A percentile compares a stretch with the other conserved stretches of the same genome.
Evolutionary conservation across 2,329 filamentous ascomycete genomes (phyloP).

Genomic region (Elsinoe perseae): DNA sequence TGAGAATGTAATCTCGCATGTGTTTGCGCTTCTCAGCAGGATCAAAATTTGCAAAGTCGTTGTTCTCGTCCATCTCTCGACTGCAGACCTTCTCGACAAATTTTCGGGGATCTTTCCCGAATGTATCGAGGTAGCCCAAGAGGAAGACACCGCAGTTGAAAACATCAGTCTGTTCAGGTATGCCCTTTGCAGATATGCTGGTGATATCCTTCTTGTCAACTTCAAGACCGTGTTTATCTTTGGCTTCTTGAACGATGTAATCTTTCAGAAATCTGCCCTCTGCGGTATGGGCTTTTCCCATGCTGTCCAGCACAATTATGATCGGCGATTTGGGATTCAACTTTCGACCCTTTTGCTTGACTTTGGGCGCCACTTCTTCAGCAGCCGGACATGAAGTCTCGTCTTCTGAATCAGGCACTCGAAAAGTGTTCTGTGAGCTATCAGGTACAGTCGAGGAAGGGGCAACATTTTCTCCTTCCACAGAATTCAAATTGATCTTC

Average conservation of each 20-base stretch:
- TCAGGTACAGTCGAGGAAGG: background rate
- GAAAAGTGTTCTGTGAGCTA: slow-evolving; percentile 10
- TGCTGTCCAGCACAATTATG: slow-evolving; percentile 83
- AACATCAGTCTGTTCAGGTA: slow-evolving; percentile 75
- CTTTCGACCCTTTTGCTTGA: background rate
- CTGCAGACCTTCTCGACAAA: slow-evolving; percentile 62
- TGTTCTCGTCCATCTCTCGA: slow-evolving; percentile 51
- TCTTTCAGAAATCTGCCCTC: slow-evolving; percentile 64
- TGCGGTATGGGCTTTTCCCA: slow-evolving; percentile 55
- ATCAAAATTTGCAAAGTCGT: slow-evolving; percentile 48
- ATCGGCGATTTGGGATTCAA: slow-evolving; percentile 43
- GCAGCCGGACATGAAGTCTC: no score
- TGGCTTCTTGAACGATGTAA: slow-evolving; percentile 68
- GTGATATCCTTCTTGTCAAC: slow-evolving; percentile 41
- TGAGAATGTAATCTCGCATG: slow-evolving; percentile 59
- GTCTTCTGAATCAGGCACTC: slow-evolving; percentile 16
- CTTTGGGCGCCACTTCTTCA: no score
- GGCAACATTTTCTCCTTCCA: background rate
- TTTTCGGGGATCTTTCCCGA: slow-evolving; percentile 63
- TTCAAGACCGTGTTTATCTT: slow-evolving; percentile 49
- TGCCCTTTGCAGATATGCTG: slow-evolving; percentile 62
- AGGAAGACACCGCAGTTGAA: slow-evolving; percentile 87
- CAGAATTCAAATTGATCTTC: background rate
- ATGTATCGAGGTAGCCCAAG: slow-evolving; percentile 74
- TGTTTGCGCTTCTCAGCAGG: slow-evolving; percentile 53